phyloP scores from a whole-genome alignment of 768 basidiomycete genomes.

The Sistotremastrum suecicum region DNA sequence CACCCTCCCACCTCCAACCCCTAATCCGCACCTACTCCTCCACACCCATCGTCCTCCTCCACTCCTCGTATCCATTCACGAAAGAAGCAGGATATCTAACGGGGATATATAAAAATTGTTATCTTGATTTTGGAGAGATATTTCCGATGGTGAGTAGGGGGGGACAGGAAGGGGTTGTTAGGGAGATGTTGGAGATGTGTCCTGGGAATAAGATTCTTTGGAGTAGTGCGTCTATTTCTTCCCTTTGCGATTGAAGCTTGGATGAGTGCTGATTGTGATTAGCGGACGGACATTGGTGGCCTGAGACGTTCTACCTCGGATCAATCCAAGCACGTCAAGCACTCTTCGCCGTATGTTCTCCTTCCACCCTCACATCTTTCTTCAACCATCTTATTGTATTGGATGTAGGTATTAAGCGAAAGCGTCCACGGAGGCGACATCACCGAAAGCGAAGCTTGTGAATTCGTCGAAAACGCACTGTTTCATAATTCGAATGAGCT shows the following conservation, averaged over 20 bases:
- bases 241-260: background rate
- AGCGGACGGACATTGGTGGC: slow-evolving; percentile 65
- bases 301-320: slow-evolving; percentile 62
- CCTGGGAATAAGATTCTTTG: slow-evolving; percentile 74
- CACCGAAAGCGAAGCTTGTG: slow-evolving; percentile 37
- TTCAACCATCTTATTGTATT: background rate
- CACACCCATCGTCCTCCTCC: slow-evolving; percentile 52
- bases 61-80: slow-evolving; percentile 66
- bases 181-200: slow-evolving; percentile 51
- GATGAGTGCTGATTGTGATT: background rate
- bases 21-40: slow-evolving; percentile 49
- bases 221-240: slow-evolving; percentile 40
- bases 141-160: slow-evolving; percentile 52
- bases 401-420: slow-evolving; percentile 39
- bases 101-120: slow-evolving; percentile 59
- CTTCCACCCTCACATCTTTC: background rate
- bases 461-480: slow-evolving; percentile 38
- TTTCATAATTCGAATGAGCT: slow-evolving; percentile 56
- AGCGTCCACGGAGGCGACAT: slow-evolving; percentile 35
- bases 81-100: slow-evolving; percentile 69
- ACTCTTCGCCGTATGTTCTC: slow-evolving; percentile 35
- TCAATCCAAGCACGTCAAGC: slow-evolving; percentile 47
- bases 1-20: slow-evolving; percentile 54
- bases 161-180: slow-evolving; percentile 46
- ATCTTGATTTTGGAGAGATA: slow-evolving; percentile 66